Evolutionary conservation across 192 early-diverging fungal genomes (phyloP).

Genomic region (Podila epicladia): DNA sequence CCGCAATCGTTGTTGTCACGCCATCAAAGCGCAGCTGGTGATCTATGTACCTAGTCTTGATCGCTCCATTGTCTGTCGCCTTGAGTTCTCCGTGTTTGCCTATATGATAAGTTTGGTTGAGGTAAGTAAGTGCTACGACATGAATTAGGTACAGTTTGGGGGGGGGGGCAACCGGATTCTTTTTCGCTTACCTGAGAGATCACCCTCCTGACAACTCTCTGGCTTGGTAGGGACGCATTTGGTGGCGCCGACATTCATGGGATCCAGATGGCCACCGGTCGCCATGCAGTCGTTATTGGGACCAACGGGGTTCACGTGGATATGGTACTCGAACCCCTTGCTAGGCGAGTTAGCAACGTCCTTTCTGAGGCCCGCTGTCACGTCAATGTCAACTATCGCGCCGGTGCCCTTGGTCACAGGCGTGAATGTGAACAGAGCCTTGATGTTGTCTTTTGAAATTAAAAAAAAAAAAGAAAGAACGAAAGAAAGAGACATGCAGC

Average conservation of each 20-base stretch:
- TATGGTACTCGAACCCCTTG: slow-evolving; percentile 27
- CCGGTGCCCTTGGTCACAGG: slow-evolving; percentile 2
- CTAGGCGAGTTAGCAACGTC: slow-evolving; percentile 2
- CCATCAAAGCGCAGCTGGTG: slow-evolving; percentile 8
- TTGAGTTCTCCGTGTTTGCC: slow-evolving; percentile 32
- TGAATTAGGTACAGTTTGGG: too few species aligned
- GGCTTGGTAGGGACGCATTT: slow-evolving; percentile 10
- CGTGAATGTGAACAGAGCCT: slow-evolving; percentile 22
- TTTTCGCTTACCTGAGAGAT: slow-evolving; percentile 18
- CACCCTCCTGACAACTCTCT: slow-evolving; percentile 27
- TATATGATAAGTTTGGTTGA: neutral
- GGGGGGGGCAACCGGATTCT: too few species aligned
- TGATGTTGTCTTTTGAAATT: slow-evolving; percentile 21
- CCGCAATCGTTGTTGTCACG: slow-evolving; percentile 10
- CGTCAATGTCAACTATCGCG: slow-evolving; percentile 6
- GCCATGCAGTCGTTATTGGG: slow-evolving; percentile 17
- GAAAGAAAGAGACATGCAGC: neutral
- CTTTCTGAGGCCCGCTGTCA: slow-evolving; percentile 7
- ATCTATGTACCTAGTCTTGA: slow-evolving; percentile 3
- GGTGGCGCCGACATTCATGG: slow-evolving; percentile 10
- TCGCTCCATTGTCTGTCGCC: slow-evolving; percentile 2
- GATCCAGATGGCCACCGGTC: slow-evolving; percentile 25
- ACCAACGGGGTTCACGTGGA: slow-evolving; percentile 19
- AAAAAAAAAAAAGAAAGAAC: neutral
- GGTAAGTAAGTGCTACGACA: too few species aligned